Base-by-base conservation (phyloP, 495 filamentous ascomycete species). In the Hyaloscypha finlandica region DNA sequence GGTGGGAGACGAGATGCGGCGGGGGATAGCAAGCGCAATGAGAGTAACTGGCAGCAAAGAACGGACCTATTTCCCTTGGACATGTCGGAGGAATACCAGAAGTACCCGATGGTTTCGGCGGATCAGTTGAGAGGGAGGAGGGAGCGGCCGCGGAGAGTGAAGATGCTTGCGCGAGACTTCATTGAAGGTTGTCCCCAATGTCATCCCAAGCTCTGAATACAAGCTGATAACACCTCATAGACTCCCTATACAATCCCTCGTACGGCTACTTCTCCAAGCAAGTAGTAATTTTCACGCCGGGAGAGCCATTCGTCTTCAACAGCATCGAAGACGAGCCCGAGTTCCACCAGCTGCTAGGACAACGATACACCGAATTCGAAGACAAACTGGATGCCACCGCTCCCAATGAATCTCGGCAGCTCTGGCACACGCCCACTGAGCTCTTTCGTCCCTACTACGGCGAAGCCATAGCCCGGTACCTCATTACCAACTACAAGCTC, bases 191-290 rank as follows among this genome's bases (percentile, higher is more conserved):
- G 67, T 79, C 66, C 42, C 48, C 42, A 39, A 42, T 33, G 12
- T 45, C 48, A 42, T 9, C 25, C 22, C 16, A 61, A 52, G 11
- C 42, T 59, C 59, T 57, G 61, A 37, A 64, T 37, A 16, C 30
- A 55, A 42, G 52, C 58, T 68, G 22, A 71, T 25, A 54, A 58
- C 25, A 8, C 12, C 45, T n/a, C 33, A 9, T 68, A 97, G 95
- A 99, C 78, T 94, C 91, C 72, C 80, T 99, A 35, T 99, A 99
- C 76, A 99, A 99, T 76, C 94, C 94, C 0, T 81, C 94, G 75
- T 99, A 99, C 71, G 95, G 95, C 61, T 99, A 98, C 79, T 99
- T 99, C 79, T 93, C 93, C 37, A 97, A 97, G 76, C 93, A 97
- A 75, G 95, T 90, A 71, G 92, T 95, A 68, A 99, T 99, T 73